Evolutionary conservation across 2,329 filamentous ascomycete genomes (phyloP).

Genomic region (Exutisphaerella laricina): DNA sequence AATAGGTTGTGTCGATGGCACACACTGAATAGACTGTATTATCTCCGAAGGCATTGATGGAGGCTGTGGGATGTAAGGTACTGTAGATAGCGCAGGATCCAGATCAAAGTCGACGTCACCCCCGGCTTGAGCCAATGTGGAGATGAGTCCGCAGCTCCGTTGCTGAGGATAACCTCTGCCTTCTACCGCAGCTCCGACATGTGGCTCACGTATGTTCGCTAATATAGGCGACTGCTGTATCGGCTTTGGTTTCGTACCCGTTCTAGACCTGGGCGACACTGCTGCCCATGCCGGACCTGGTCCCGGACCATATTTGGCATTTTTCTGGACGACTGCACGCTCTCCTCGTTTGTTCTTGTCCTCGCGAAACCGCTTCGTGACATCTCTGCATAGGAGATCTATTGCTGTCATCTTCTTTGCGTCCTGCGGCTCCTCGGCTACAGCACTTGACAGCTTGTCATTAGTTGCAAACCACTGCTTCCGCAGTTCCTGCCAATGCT

Average conservation of each 20-base stretch:
- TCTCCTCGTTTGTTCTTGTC: slow-evolving; percentile 49
- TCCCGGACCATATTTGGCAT: slow-evolving; percentile 35
- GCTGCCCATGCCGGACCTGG: slow-evolving; percentile 36
- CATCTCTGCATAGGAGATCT: slow-evolving; percentile 67
- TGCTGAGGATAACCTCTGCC: slow-evolving; percentile 3
- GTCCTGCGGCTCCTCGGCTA: slow-evolving; percentile 16
- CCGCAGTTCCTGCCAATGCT: slow-evolving; percentile 67
- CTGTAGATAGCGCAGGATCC: slow-evolving; percentile 20
- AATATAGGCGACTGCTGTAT: slow-evolving; percentile 2
- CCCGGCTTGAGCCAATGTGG: slow-evolving; percentile 15
- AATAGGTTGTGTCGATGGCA: slow-evolving; percentile 31
- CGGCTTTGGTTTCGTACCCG: slow-evolving; percentile 6
- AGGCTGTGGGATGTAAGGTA: slow-evolving; percentile 3
- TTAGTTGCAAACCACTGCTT: slow-evolving; percentile 53
- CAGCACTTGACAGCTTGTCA: slow-evolving; percentile 18
- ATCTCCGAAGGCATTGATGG: slow-evolving; percentile 34
- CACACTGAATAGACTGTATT: slow-evolving; percentile 20
- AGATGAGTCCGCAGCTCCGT: slow-evolving; percentile 1
- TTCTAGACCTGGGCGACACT: slow-evolving; percentile 17
- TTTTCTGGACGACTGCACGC: slow-evolving; percentile 21
- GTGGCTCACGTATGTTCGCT: slow-evolving; percentile 8
- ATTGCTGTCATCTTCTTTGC: slow-evolving; percentile 57
- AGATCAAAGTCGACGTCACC: slow-evolving; percentile 17
- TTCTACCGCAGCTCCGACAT: slow-evolving; percentile 5
- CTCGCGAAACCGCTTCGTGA: slow-evolving; percentile 70